Base-by-base conservation (phyloP, 768 basidiomycete species). In the Lactifluus rugatus region DNA sequence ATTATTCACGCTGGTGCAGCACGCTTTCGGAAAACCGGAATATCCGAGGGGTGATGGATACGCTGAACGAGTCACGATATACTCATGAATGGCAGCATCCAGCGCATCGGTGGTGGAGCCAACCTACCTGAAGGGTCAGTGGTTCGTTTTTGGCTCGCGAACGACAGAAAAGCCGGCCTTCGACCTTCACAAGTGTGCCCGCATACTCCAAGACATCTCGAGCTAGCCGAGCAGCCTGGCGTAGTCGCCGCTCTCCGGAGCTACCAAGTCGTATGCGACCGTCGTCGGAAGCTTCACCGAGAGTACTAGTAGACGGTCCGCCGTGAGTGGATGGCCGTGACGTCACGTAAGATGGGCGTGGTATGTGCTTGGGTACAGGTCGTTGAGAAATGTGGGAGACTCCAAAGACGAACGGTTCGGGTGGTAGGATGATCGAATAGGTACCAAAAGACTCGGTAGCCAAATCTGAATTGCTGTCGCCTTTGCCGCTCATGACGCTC, bases 1-100 rank as follows among this genome's bases (percentile, higher is more conserved):
- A 63, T 95, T 95, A 66, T 96, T 96, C 54, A 94, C 76, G 61
- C 92, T 93, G 25, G 89, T 91, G 67, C 89, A 91, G 66, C 87
- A 85, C 19, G 88, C 84, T 58, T 79, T 81, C 9, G 89, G 87
- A 68, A 82, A 92, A 8, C 81, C 85, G 9, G 75, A 72, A 68
- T 94, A 95, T 0, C 75, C 77, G 49, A 95, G 72, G 0, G 93
- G 89, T 9, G 92, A 93, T 0, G 93, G 93, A 69, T 95, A 96
- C 7, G 90, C 93, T 23, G 76, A 77, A 63, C 78, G 76, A 0
- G 75, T 70, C 39, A 89, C 62, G 57, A 93, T 86, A 58, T 80
- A 83, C 6, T 85, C 76, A 57, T 94, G 92, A 39, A 94, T 73
- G 1, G 77, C 75, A 13, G 74, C 71, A 68, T 96, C 92, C 50